These are phyloP conservation scores for Cucurbita maxima DNA, from an alignment of 306 rosid species.

Conservation along the genomic window DNA sequence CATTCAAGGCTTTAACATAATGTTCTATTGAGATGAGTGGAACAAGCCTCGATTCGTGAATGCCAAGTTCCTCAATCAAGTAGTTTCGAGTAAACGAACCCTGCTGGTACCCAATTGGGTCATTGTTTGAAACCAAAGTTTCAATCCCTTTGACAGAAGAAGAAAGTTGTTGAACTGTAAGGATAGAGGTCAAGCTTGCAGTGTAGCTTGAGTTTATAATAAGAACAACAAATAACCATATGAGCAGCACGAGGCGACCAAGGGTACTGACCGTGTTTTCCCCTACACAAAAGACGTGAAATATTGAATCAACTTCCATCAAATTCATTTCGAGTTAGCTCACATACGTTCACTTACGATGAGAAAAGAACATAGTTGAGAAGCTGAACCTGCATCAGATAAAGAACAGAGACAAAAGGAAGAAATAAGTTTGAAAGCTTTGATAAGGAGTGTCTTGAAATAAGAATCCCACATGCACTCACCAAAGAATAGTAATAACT, in stretches of 20 bases:
- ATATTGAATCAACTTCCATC: conserved; percentile 8
- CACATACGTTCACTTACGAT: conserved; percentile 75
- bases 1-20: conserved; percentile 38
- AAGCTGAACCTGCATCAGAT: conserved; percentile 39
- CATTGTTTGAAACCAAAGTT: conserved; percentile 31
- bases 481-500: conserved; percentile 62
- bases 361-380: conserved; percentile 66
- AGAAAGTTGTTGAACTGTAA: conserved; percentile 74
- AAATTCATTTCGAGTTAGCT: background rate
- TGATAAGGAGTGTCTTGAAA: background rate
- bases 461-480: conserved; percentile 5
- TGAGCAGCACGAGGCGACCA: conserved; percentile 65
- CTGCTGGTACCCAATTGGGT: conserved; percentile 62
- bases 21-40: conserved; percentile 49
- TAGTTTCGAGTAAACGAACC: conserved; percentile 54
- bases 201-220: conserved; percentile 93
- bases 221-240: conserved; percentile 91
- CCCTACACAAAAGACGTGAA: conserved; percentile 26
- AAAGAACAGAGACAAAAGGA: background rate
- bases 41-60: conserved; percentile 53
- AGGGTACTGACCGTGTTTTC: conserved; percentile 86
- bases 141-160: conserved; percentile 78
- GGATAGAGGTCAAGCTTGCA: conserved; percentile 92
- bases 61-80: conserved; percentile 41
- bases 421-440: background rate